Evolutionary conservation across 176 grass and related monocot genomes (phyloP).

Genomic region (maize (Zea mays)): DNA sequence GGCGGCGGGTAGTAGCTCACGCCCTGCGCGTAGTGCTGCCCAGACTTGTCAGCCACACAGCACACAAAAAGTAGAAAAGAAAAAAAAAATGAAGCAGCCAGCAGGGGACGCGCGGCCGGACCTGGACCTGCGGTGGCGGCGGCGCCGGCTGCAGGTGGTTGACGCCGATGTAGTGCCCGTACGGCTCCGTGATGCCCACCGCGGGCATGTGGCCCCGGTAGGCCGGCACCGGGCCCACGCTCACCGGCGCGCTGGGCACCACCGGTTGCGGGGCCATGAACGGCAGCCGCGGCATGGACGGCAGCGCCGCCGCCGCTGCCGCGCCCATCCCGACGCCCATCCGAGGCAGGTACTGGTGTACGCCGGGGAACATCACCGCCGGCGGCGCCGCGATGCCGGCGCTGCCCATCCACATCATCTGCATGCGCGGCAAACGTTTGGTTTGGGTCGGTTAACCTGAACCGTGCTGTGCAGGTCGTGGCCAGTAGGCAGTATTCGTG

Average conservation of each 20-base stretch:
- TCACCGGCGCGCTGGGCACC: slow-evolving; percentile 28
- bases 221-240: slow-evolving; percentile 41
- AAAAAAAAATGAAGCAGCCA: background rate
- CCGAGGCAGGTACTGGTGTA: slow-evolving; percentile 77
- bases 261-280: slow-evolving; percentile 49
- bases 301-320: slow-evolving; percentile 30
- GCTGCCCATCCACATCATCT: slow-evolving; percentile 99
- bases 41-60: slow-evolving; percentile 18
- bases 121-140: slow-evolving; percentile 48
- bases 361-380: slow-evolving; percentile 73
- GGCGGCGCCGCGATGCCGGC: slow-evolving; percentile 55
- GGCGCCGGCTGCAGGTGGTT: slow-evolving; percentile 50
- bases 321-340: slow-evolving; percentile 57
- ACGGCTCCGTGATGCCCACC: slow-evolving; percentile 48
- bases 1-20: slow-evolving; percentile 51
- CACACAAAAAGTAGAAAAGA: too few species aligned
- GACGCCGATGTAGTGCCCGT: slow-evolving; percentile 60
- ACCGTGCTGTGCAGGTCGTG: too few species aligned
- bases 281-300: slow-evolving; percentile 60
- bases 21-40: slow-evolving; percentile 57
- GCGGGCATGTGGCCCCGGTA: slow-evolving; percentile 55
- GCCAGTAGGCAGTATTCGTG: too few species aligned
- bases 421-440: background rate
- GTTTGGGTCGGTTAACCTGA: background rate
- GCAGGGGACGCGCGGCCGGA: background rate